Percentiles rank a stretch among this genome's conserved stretches.
These are phyloP conservation scores for Chytridium lagenaria DNA, from an alignment of 371 early-diverging fungal genomes.

Conservation along the genomic window DNA sequence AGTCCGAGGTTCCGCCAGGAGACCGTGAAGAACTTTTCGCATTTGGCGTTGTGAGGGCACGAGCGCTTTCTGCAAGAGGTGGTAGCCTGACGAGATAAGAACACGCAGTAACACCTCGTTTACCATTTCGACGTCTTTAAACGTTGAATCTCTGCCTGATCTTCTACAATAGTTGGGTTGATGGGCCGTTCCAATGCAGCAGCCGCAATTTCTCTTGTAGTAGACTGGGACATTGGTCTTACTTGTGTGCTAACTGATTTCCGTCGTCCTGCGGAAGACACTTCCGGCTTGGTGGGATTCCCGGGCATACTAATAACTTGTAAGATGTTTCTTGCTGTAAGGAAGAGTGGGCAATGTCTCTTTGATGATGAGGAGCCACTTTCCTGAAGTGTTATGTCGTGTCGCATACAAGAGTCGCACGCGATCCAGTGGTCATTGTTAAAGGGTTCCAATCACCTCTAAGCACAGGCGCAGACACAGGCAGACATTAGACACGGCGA, in stretches of 20 bases:
- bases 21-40: neutral
- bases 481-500: too few species aligned
- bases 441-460: too few species aligned
- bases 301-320: too few species aligned
- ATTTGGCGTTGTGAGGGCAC: slow-evolving; percentile 7
- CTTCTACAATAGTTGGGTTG: neutral
- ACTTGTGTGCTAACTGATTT: neutral
- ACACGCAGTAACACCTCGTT: neutral
- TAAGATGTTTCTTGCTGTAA: too few species aligned
- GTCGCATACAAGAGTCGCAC: too few species aligned
- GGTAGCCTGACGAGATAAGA: slow-evolving; percentile 18
- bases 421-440: too few species aligned
- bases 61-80: slow-evolving; percentile 27
- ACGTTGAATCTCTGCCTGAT: slow-evolving; percentile 8
- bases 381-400: too few species aligned
- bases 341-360: too few species aligned
- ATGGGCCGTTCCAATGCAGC: slow-evolving; percentile 11
- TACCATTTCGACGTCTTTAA: slow-evolving; percentile 29
- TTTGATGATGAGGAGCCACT: too few species aligned
- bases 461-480: too few species aligned
- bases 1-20: neutral
- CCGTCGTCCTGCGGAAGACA: neutral
- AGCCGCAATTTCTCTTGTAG: neutral
- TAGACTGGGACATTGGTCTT: neutral
- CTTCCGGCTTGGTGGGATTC: too few species aligned